Evolutionary conservation across 306 rosid genomes (phyloP), one percentile per base, ranked within the genome.

Genomic region (Prunus mongolica): DNA sequence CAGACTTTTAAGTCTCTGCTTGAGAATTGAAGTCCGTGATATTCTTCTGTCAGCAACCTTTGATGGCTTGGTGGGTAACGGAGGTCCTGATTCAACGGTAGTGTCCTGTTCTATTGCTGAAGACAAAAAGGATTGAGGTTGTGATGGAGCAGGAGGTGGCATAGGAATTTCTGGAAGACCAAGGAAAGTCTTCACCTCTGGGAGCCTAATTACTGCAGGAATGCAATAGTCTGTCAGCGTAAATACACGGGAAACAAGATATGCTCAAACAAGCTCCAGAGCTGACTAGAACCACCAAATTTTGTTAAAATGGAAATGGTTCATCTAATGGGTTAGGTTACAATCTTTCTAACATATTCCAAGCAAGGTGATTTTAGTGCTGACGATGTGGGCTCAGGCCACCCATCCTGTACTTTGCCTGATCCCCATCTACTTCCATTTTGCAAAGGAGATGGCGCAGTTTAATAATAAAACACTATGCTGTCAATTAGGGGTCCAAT

Each of bases 1-100:
- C 68, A 91, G 83, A 81, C 84, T 93, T 87, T 76, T 87, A 80
- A 91, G 92, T 85, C 97, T 89, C 78, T 90, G 98, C 80, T 89
- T 91, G 52, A 89, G 79, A 67, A 86, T 81, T 63, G 96, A 79
- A 46, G 93, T 76, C 2, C 96, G 78, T 1, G 92, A 83, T 38
- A 76, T 84, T 81, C 74, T 90, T 57, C 82, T 85, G 78, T 85
- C 83, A 76, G 81, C 56, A 52, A 47, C 78, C 72, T 73, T 84
- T 63, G 86, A 71, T 64, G 83, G 68, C 70, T 79, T 87, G 27
- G 61, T 65, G 16, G 83, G 77, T 27, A 18, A 54, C 71, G 93
- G 18, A 38, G 85, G 22, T 67, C 58, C 80, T 75, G 25, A 82
- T 72, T 82, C 72, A 20, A 57, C 24, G 16, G 87, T 28, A 5